Evolutionary conservation across 805 yeast species (phyloP), one percentile per base, ranked within the genome.

Genomic region (Wickerhamia fluorescens): DNA sequence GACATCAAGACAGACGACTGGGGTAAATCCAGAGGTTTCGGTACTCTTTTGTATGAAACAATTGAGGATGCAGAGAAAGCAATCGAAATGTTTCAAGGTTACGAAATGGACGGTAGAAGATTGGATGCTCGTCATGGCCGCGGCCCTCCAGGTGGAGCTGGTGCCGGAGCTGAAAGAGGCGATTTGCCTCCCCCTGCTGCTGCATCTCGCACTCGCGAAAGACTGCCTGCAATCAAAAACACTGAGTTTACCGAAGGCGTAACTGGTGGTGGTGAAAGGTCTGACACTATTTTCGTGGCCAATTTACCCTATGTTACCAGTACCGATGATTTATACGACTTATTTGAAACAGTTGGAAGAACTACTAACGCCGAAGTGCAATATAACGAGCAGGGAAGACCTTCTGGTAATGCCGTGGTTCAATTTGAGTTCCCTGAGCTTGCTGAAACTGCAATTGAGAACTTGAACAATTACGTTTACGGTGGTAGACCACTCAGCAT

Each of bases 281-380:
- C 58, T 9, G 57, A 47, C 34, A 53, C 56, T 11, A 70, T 89
- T 25, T 81, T 59, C 49, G 87, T 82, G 14, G 69, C 68, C 25
- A 89, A 89, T 61, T 64, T 89, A 48, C 97, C 97, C 17, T 85
- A 74, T 68, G 79, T 87, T 29, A 88, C 96, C n/a, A 74, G 86
- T 18, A 77, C 78, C 41, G 77, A 79, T 34, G 96, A 89, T 56
- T 68, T 89, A 40, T 73, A 66, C 40, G 96, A 88, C 41, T 68
- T 89, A 35, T 88, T 88, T 51, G 89, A 80, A 51, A 79, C 89
- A 20, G 73, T 87, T 31, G 95, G 95, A 14, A 61, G 71, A 27
- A 85, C 89, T 11, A 62, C 56, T 23, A 69, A 68, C 24, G 95
- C 96, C 13, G 94, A 85, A 52, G 66, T 89, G 36, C 84, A 77